phyloP scores from a whole-genome alignment of 139 green algal species.

The Picochlorum sp. region DNA sequence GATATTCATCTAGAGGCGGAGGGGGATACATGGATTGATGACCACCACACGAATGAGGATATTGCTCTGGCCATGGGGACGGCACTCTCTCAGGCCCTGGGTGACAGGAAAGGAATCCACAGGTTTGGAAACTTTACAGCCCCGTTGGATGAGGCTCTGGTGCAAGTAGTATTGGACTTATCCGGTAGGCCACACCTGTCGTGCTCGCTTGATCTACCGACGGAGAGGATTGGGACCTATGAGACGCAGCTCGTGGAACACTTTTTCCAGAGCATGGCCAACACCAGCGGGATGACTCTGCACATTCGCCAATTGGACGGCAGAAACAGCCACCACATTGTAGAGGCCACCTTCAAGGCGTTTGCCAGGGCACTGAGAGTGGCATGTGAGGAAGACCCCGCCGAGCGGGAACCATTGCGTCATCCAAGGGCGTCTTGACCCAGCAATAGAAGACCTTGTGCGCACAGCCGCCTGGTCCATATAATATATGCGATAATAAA shows the following conservation, averaged over 20 bases:
- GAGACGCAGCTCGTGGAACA: conserved; percentile 95
- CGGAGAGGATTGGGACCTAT: conserved; percentile 84
- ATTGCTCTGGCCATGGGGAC: conserved; percentile 70
- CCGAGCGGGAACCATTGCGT: conserved; percentile 66
- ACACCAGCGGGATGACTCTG: conserved; percentile 86
- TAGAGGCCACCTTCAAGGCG: conserved; percentile 98
- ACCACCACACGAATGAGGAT: conserved; percentile 99
- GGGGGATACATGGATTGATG: conserved; percentile 96
- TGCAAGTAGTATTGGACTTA: conserved; percentile 87
- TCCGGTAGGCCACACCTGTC: conserved; percentile 74
- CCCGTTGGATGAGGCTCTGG: conserved; percentile 88
- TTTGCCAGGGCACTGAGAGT: conserved; percentile 87
- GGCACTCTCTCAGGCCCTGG: conserved; percentile 70
- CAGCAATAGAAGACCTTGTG: conserved; percentile 53
- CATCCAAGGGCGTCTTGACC: conserved; percentile 86
- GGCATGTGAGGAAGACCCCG: conserved; percentile 83
- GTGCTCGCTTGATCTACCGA: conserved; percentile 75
- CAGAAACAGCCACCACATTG: conserved; percentile 97
- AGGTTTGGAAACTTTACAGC: conserved; percentile 92
- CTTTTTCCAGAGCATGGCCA: conserved; percentile 92
- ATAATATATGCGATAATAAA: neutral
- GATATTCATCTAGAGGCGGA: conserved; percentile 66
- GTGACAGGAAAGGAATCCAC: conserved; percentile 89
- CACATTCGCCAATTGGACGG: conserved; percentile 84
- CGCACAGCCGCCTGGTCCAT: conserved; percentile 4